Conservation (phyloP, 23 red algal genomes). For the Agarophyton chilense region DNA sequence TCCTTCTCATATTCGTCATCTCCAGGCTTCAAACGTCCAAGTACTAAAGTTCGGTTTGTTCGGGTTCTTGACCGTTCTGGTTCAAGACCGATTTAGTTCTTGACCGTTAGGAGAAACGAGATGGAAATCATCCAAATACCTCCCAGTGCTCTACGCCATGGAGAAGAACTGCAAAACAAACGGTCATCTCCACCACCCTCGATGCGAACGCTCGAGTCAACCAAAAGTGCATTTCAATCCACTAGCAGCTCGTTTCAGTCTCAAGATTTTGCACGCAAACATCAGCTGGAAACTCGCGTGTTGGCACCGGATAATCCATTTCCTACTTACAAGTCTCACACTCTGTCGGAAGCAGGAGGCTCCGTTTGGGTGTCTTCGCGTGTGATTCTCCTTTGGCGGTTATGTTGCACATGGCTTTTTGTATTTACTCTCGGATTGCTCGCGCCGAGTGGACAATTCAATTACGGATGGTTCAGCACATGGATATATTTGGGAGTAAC, state of each 20-base stretch:
- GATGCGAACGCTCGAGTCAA: neutral
- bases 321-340: neutral
- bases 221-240: neutral
- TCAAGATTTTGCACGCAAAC: slow-evolving; percentile 10
- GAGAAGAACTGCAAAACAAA: neutral
- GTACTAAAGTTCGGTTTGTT: too few relatives aligned
- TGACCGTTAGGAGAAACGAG: neutral
- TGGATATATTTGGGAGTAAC: slow-evolving; percentile 7
- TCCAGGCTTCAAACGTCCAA: too few relatives aligned
- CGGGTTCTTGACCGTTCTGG: neutral
- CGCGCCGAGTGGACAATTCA: slow-evolving; percentile 10
- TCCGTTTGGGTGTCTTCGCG: slow-evolving; percentile 34
- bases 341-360: slow-evolving; percentile 17
- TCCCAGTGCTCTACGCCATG: neutral
- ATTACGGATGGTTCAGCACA: neutral
- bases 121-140: neutral
- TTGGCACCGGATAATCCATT: slow-evolving; percentile 19
- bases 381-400: slow-evolving; percentile 3
- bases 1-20: neutral
- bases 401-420: slow-evolving; percentile 3
- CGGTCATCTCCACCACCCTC: neutral
- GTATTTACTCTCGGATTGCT: slow-evolving; percentile 8
- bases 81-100: neutral
- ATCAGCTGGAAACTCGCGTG: neutral
- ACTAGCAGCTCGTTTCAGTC: slow-evolving; percentile 3